Percentiles rank a stretch among this genome's conserved stretches.
Conservation (phyloP, 345 rosid species). For the Draba incana region DNA sequence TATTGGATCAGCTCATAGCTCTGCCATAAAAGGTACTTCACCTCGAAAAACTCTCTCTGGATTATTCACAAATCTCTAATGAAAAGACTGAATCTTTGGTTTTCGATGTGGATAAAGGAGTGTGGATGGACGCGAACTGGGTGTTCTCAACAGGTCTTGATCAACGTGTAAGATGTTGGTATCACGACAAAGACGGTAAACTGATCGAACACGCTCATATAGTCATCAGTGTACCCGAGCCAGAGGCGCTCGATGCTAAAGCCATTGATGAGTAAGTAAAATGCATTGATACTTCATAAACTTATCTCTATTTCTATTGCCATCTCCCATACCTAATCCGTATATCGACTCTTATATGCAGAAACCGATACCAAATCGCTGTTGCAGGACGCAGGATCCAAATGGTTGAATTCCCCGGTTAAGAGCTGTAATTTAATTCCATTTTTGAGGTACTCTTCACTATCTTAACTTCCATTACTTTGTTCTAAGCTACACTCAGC, state of each 20-base stretch:
- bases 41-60: neutral
- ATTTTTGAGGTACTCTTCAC: neutral
- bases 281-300: neutral
- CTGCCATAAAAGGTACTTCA: conserved; percentile 80
- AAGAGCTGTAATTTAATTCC: neutral
- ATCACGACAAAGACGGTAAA: conserved; percentile 50
- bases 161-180: conserved; percentile 93
- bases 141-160: conserved; percentile 96
- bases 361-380: conserved; percentile 71
- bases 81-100: conserved; percentile 32
- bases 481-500: neutral
- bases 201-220: conserved; percentile 57
- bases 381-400: conserved; percentile 97
- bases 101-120: conserved; percentile 51
- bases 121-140: conserved; percentile 92
- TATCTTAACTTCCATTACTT: neutral
- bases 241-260: conserved; percentile 85
- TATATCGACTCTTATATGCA: conserved; percentile 32
- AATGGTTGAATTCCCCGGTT: conserved; percentile 61
- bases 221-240: conserved; percentile 82
- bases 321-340: conserved; percentile 10
- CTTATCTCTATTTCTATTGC: neutral
- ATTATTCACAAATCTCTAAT: neutral
- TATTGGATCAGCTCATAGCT: conserved; percentile 74
- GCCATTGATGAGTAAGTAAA: conserved; percentile 60